A percentile compares a stretch with the other conserved stretches of the same genome.
phyloP scores from a whole-genome alignment of 1,139 yeast genomes.

The Taphrina wiesneri region DNA sequence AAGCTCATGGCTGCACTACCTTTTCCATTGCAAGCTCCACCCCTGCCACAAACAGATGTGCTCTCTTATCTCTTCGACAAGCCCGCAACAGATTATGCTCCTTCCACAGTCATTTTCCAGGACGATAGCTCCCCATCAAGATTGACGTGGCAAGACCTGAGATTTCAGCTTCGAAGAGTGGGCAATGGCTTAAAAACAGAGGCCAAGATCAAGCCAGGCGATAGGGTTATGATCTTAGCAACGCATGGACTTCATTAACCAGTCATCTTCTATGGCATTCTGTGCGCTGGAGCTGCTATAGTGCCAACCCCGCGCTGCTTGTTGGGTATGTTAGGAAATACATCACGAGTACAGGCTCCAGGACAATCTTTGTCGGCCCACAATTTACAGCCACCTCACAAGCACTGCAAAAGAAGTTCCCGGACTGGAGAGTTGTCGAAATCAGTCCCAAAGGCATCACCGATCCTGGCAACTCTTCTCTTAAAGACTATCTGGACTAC shows the following conservation, averaged over 20 bases:
- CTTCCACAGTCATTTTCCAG: conserved; percentile 1
- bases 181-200: background rate
- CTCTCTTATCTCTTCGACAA: conserved; percentile 1
- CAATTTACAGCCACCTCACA: background rate
- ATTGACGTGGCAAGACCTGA: background rate
- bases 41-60: background rate
- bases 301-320: conserved; percentile 1
- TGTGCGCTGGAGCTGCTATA: conserved; percentile 16
- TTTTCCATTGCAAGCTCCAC: conserved; percentile 7
- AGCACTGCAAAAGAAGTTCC: background rate
- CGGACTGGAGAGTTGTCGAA: background rate
- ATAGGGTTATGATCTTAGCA: conserved; percentile 2
- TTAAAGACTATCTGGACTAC: background rate
- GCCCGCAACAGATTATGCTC: conserved; percentile 2
- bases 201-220: background rate
- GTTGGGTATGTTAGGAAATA: background rate
- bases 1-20: background rate
- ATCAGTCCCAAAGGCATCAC: background rate
- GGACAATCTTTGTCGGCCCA: conserved; percentile 5
- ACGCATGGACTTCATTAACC: conserved; percentile 19
- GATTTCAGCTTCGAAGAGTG: background rate
- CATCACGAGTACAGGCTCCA: conserved; percentile 3
- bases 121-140: background rate
- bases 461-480: background rate
- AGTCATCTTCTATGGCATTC: background rate